Conservation (phyloP, 2,329 filamentous ascomycete genomes). For the Microdochium trichocladiopsis region DNA sequence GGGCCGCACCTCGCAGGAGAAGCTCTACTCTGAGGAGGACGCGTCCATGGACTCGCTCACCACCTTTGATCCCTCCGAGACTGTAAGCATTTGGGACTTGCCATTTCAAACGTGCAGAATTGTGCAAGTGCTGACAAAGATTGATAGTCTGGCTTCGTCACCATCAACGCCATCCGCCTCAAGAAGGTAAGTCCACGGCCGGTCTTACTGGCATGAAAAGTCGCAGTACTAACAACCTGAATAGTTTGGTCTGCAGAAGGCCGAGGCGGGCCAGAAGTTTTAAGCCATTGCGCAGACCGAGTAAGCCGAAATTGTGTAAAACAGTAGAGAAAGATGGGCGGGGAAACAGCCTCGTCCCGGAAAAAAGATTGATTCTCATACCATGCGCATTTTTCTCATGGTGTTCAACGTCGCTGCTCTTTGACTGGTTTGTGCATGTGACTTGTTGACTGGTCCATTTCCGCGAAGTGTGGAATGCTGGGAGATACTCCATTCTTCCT, state of each 20-base stretch:
- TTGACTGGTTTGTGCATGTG: too few species aligned
- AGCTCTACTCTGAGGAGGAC: slow-evolving; percentile 43
- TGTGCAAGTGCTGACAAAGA: slow-evolving; percentile 1
- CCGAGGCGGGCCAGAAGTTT: slow-evolving; percentile 24
- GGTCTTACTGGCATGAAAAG: too few species aligned
- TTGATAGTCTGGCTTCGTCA: slow-evolving; percentile 45
- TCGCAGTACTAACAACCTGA: slow-evolving; percentile 18
- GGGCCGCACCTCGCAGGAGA: slow-evolving; percentile 35
- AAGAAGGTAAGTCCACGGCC: slow-evolving; percentile 35
- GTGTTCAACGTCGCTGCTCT: too few species aligned
- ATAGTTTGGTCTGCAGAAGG: slow-evolving; percentile 25
- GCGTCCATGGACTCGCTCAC: slow-evolving; percentile 43
- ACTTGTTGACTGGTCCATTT: too few species aligned
- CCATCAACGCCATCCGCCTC: slow-evolving; percentile 60
- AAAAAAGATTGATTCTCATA: too few species aligned
- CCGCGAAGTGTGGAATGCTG: too few species aligned
- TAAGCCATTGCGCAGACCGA: not conserved
- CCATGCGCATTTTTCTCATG: too few species aligned
- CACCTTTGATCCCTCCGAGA: slow-evolving; percentile 32
- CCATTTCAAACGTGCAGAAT: not conserved
- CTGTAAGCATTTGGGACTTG: too few species aligned
- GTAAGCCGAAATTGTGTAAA: too few species aligned
- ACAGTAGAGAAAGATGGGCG: too few species aligned
- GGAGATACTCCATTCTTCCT: too few species aligned
- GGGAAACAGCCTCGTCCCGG: too few species aligned